A percentile compares a stretch with the other conserved stretches of the same genome.
phyloP scores from a whole-genome alignment of 2,329 filamentous ascomycete species.

The Pseudogymnoascus sp. region DNA sequence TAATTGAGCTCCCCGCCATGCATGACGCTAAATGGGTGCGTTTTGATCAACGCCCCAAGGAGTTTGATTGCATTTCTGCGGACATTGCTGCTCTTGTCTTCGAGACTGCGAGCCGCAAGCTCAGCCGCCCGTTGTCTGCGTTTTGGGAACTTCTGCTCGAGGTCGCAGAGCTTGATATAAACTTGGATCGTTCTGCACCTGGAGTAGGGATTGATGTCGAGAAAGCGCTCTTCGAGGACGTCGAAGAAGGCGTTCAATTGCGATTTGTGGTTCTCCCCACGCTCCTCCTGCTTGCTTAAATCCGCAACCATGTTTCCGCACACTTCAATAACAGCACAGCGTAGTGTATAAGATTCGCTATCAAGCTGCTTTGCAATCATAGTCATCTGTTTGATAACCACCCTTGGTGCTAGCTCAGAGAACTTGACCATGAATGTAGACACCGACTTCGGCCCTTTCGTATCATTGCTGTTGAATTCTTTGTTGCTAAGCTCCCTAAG shows the following conservation, averaged over 20 bases:
- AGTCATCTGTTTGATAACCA: slow-evolving; percentile 97
- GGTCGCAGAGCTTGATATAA: slow-evolving; percentile 80
- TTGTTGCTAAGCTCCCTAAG: slow-evolving; percentile 92
- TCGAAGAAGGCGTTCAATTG: slow-evolving; percentile 97
- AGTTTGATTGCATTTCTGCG: slow-evolving; percentile 91
- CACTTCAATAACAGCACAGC: slow-evolving; percentile 90
- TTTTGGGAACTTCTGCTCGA: slow-evolving; percentile 95
- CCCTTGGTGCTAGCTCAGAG: slow-evolving; percentile 79
- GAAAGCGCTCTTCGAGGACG: slow-evolving; percentile 88
- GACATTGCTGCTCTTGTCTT: slow-evolving; percentile 98
- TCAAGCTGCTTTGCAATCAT: slow-evolving; percentile 89
- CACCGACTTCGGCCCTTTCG: slow-evolving; percentile 89
- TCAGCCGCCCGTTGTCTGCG: slow-evolving; percentile 80
- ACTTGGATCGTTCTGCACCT: slow-evolving; percentile 87
- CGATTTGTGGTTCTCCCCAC: slow-evolving; percentile 84
- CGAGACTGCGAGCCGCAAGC: slow-evolving; percentile 76
- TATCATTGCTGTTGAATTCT: slow-evolving; percentile 96
- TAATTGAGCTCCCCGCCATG: slow-evolving; percentile 79
- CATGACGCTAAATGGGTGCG: slow-evolving; percentile 87
- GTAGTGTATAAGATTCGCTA: slow-evolving; percentile 91
- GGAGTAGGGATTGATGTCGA: slow-evolving; percentile 95
- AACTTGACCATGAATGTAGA: slow-evolving; percentile 89
- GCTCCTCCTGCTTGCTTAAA: slow-evolving; percentile 83
- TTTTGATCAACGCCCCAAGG: slow-evolving; percentile 77
- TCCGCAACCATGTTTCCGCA: slow-evolving; percentile 92